These are phyloP conservation scores for Kingdonia uniflora DNA, from an alignment of 164 flowering plant genomes.

Conservation along the genomic window DNA sequence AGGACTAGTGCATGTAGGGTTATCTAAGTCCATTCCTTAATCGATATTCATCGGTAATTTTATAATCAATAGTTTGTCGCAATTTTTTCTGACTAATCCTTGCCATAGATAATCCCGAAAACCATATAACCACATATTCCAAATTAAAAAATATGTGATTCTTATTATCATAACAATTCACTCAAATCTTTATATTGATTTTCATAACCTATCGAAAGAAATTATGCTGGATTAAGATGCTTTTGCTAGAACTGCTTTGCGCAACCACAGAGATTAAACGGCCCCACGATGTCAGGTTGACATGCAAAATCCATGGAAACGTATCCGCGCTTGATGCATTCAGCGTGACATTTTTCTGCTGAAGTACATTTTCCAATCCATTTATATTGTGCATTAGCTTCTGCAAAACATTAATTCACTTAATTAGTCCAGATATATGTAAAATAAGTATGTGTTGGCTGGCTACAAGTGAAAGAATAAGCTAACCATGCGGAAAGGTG, in stretches of 20 bases:
- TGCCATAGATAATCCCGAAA: too few species aligned
- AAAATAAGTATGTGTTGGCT: background rate
- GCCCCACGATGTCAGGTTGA: background rate
- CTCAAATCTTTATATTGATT: background rate
- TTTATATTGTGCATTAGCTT: background rate
- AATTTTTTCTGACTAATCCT: too few species aligned
- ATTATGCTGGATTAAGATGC: background rate
- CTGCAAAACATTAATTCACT: background rate
- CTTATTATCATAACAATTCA: background rate
- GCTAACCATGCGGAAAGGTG: background rate
- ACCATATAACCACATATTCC: background rate
- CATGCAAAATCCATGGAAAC: background rate
- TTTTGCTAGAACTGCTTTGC: background rate
- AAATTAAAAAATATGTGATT: background rate
- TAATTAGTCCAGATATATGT: background rate
- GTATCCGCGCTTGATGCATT: background rate
- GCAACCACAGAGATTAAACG: background rate
- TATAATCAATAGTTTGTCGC: too few species aligned
- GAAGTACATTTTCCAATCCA: slow-evolving; percentile 1
- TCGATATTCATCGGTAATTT: too few species aligned
- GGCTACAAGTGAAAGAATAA: background rate
- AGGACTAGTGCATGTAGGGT: too few species aligned
- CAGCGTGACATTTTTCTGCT: background rate
- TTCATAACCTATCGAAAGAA: background rate
- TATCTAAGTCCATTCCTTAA: too few species aligned